phyloP scores from a whole-genome alignment of 352 stramenopile genomes.

The Pythium phragmitis region DNA sequence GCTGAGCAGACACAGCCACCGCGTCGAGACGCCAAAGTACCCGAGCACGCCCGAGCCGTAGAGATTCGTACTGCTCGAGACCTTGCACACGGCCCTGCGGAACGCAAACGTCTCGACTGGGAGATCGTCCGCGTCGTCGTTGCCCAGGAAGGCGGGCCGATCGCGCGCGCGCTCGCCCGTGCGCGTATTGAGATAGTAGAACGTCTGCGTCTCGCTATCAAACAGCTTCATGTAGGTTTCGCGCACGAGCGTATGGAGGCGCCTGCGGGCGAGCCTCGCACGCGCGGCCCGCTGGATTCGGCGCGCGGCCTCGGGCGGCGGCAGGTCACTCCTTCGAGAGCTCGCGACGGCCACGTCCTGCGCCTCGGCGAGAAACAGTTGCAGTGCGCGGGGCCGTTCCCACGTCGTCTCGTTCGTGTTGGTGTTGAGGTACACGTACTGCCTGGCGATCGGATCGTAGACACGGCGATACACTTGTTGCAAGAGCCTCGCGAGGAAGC shows the following conservation, averaged over 20 bases:
- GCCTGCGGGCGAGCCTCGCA: slow-evolving; percentile 37
- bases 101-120: slow-evolving; percentile 66
- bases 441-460: slow-evolving; percentile 59
- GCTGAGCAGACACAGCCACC: slow-evolving; percentile 47
- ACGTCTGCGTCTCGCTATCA: slow-evolving; percentile 40
- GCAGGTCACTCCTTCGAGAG: not conserved
- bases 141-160: slow-evolving; percentile 50
- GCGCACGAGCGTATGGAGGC: slow-evolving; percentile 44
- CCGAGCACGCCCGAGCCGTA: slow-evolving; percentile 52
- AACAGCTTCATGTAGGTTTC: slow-evolving; percentile 83
- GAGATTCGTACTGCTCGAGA: slow-evolving; percentile 43
- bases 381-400: slow-evolving; percentile 48
- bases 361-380: slow-evolving; percentile 37
- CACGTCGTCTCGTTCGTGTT: slow-evolving; percentile 61
- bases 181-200: slow-evolving; percentile 70
- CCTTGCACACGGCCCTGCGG: slow-evolving; percentile 60
- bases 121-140: slow-evolving; percentile 40
- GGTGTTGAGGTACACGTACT: slow-evolving; percentile 69
- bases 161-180: slow-evolving; percentile 39
- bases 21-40: slow-evolving; percentile 30
- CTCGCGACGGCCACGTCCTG: slow-evolving; percentile 22
- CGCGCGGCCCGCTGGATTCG: slow-evolving; percentile 51
- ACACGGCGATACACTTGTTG: slow-evolving; percentile 52
- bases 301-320: slow-evolving; percentile 40
- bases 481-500: slow-evolving; percentile 38